These are phyloP conservation scores for Aureococcus anophagefferens DNA, from an alignment of 108 stramenopile species.

Conservation along the genomic window DNA sequence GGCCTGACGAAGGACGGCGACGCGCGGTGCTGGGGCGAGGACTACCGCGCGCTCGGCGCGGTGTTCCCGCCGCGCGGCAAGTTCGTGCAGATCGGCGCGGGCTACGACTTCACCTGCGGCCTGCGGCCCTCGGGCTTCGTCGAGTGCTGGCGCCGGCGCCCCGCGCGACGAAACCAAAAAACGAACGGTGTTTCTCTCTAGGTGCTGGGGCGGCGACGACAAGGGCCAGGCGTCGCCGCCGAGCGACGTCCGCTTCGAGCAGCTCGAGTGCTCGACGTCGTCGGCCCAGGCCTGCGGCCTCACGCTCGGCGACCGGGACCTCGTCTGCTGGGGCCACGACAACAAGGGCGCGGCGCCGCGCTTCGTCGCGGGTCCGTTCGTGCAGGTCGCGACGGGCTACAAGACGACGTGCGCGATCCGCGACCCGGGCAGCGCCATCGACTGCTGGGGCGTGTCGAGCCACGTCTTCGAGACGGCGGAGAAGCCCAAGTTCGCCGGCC, in stretches of 20 bases:
- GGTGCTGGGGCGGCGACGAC: not conserved
- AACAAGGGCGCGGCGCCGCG: not conserved
- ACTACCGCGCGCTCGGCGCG: not conserved
- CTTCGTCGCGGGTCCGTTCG: not conserved
- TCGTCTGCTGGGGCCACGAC: not conserved
- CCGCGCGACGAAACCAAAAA: too few species aligned
- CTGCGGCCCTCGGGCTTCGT: not conserved
- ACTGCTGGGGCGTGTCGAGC: not conserved
- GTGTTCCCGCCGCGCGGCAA: not conserved
- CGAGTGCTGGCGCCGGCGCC: too few species aligned
- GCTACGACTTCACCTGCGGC: not conserved
- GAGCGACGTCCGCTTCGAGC: not conserved
- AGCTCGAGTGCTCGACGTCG: not conserved
- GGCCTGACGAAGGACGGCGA: not conserved
- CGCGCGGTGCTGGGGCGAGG: not conserved
- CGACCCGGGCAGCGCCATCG: not conserved
- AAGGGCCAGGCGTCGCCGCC: not conserved
- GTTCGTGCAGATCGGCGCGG: not conserved
- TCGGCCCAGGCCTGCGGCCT: not conserved
- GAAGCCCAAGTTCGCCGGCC: not conserved
- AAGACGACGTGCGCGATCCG: not conserved
- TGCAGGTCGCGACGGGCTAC: not conserved
- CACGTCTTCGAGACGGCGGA: not conserved
- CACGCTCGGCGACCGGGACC: not conserved
- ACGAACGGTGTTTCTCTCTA: too few species aligned